Evolutionary conservation across 2,329 filamentous ascomycete species (phyloP), one percentile per base, ranked within the genome.

Genomic region (Geosmithia putterillii): DNA sequence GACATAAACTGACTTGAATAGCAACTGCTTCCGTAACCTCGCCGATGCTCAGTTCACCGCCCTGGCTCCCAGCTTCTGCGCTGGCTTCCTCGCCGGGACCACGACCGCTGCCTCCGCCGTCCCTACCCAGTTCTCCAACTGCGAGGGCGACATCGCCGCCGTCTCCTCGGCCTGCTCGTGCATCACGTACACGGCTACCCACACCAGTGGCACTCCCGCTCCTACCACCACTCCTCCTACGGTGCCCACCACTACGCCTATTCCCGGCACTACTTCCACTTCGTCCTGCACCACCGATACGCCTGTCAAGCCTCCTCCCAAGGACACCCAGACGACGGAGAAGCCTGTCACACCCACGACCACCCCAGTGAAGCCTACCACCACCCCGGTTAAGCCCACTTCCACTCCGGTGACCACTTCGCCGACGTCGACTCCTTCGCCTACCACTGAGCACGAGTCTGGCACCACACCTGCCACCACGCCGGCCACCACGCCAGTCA

Each of bases 161-260:
- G 48, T 57, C 37, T 57, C 52, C 48, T 64, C 62, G 37, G 60
- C 58, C 38, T 64, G 61, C 55, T 62, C 60, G 6, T 64, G 60
- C 53, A 52, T 63, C 38, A 55, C 56, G 44, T 62, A 63, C 50
- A 57, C 57, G 38, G 50, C 55, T 38, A 60, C 57, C 18, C 54
- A 57, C 46, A 50, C 49, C 12, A 14, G 10, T 32, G 23, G 23
- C 10, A 32, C 28, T 4, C 47, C 43, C 34, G 46, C 44, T 17
- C 47, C 28, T 32, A 36, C 35, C 35, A 35, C 37, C 6, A 23
- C 36, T 19, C 17, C 36, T 12, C 34, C 43, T 15, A 28, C 20
- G 22, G 42, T 40, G 14, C 39, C 42, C 22, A 43, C 42, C 10
- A 36, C 41, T 22, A 7, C 40, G 6, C 14, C 37, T 15, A 28